Conservation (phyloP, 805 yeast species). For the Yarrowia divulgata region DNA sequence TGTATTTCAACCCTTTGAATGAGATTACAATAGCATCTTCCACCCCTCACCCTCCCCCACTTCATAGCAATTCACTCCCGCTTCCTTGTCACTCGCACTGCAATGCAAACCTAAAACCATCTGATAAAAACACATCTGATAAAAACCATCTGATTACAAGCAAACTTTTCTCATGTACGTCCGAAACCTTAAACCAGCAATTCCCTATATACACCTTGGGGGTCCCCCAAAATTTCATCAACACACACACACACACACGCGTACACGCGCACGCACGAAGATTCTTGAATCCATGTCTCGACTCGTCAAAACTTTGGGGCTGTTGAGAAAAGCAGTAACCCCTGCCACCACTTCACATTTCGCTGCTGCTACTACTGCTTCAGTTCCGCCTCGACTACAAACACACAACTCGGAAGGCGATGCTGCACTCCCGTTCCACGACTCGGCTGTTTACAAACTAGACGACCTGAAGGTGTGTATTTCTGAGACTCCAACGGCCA, state of each 20-base stretch:
- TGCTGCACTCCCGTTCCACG: conserved; percentile 12
- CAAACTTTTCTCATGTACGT: conserved; percentile 31
- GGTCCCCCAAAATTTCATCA: not conserved
- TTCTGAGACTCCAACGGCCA: not conserved
- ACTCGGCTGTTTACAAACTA: conserved; percentile 19
- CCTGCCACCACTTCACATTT: conserved; percentile 2
- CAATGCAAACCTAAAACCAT: not conserved
- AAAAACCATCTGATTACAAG: conserved; percentile 31
- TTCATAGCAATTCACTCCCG: no score
- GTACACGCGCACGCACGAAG: not conserved
- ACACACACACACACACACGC: not conserved
- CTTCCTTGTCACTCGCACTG: not conserved
- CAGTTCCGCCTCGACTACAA: not conserved
- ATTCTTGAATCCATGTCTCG: conserved; percentile 24
- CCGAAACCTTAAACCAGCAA: not conserved
- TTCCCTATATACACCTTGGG: conserved; percentile 4
- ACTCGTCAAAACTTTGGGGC: conserved; percentile 3
- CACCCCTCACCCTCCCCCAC: no score
- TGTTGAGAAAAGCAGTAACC: not conserved
- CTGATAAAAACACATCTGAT: conserved; percentile 25
- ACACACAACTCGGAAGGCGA: conserved; percentile 15
- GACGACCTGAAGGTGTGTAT: conserved; percentile 30
- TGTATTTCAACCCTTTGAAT: no score
- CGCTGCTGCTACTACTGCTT: conserved; percentile 15
- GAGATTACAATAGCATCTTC: no score